Evolutionary conservation across 1,284 basidiomycete genomes (phyloP).

Genomic region (Ustilago loliicola): DNA sequence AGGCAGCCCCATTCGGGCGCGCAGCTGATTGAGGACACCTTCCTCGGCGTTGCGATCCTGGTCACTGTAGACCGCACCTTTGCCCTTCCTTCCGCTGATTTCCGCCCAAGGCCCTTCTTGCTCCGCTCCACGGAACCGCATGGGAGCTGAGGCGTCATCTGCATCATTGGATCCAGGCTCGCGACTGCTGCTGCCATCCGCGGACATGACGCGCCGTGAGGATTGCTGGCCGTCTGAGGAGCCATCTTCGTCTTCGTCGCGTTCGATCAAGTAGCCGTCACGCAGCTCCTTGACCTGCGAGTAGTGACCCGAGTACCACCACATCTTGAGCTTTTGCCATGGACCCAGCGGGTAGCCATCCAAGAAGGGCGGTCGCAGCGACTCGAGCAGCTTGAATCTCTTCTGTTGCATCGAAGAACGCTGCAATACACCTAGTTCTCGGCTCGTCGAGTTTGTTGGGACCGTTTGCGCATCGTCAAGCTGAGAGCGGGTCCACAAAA

Average conservation of each 20-base stretch:
- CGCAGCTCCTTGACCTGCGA: slow-evolving; percentile 47
- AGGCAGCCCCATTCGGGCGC: slow-evolving; percentile 30
- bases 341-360: slow-evolving; percentile 66
- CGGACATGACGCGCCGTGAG: background rate
- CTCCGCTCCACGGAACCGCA: slow-evolving; percentile 43
- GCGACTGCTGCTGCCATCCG: background rate
- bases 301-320: slow-evolving; percentile 58
- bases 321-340: slow-evolving; percentile 57
- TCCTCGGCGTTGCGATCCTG: slow-evolving; percentile 45
- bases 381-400: slow-evolving; percentile 57
- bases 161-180: background rate
- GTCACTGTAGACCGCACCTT: slow-evolving; percentile 49
- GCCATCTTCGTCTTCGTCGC: slow-evolving; percentile 44
- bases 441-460: background rate
- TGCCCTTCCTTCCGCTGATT: slow-evolving; percentile 35
- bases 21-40: slow-evolving; percentile 42
- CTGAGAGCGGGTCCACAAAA: slow-evolving; percentile 55
- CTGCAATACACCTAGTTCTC: slow-evolving; percentile 28
- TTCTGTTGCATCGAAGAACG: slow-evolving; percentile 44
- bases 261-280: slow-evolving; percentile 50
- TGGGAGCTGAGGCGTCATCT: background rate
- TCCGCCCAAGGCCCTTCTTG: slow-evolving; percentile 52
- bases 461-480: slow-evolving; percentile 10
- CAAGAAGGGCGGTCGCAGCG: slow-evolving; percentile 67
- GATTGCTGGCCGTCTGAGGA: background rate